Percentiles rank a stretch among this genome's conserved stretches.
Evolutionary conservation across 192 early-diverging fungal genomes (phyloP).

Genomic region (Pilaira anomala): DNA sequence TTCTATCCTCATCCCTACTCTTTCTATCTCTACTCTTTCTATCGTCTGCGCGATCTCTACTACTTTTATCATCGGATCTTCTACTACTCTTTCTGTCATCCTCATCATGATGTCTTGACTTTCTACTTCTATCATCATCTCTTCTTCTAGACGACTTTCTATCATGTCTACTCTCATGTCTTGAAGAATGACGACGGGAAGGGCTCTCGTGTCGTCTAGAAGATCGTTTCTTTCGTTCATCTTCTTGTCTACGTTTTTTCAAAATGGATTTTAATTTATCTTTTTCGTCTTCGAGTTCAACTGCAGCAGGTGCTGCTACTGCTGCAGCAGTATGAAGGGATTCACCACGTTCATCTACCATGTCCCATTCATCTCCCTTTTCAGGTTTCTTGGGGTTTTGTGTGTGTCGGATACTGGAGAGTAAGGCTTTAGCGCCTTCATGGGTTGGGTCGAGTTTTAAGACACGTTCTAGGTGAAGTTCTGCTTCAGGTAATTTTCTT

Average conservation of each 20-base stretch:
- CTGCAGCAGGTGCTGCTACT: too few relatives aligned
- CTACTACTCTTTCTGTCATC: not conserved
- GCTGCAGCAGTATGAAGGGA: not conserved
- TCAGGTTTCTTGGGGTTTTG: slow-evolving; percentile 5
- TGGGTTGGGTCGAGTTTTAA: slow-evolving; percentile 44
- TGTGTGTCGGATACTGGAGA: slow-evolving; percentile 15
- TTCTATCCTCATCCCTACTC: not conserved
- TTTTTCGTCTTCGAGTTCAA: not conserved
- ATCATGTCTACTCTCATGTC: not conserved
- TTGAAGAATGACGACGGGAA: not conserved
- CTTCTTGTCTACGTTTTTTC: not conserved
- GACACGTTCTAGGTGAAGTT: slow-evolving; percentile 48
- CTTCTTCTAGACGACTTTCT: not conserved
- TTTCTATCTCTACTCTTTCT: not conserved
- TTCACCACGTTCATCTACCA: not conserved
- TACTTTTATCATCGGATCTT: not conserved
- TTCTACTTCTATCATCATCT: not conserved
- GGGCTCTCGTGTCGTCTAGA: not conserved
- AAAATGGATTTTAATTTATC: not conserved
- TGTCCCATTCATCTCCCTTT: slow-evolving; percentile 16
- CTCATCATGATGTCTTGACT: not conserved
- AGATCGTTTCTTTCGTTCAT: slow-evolving; percentile 5
- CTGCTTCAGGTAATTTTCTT: slow-evolving; percentile 50
- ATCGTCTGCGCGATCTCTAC: not conserved
- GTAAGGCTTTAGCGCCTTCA: slow-evolving; percentile 44